Evolutionary conservation across 768 basidiomycete genomes (phyloP).

Genomic region (Rhodotorula babjevae): DNA sequence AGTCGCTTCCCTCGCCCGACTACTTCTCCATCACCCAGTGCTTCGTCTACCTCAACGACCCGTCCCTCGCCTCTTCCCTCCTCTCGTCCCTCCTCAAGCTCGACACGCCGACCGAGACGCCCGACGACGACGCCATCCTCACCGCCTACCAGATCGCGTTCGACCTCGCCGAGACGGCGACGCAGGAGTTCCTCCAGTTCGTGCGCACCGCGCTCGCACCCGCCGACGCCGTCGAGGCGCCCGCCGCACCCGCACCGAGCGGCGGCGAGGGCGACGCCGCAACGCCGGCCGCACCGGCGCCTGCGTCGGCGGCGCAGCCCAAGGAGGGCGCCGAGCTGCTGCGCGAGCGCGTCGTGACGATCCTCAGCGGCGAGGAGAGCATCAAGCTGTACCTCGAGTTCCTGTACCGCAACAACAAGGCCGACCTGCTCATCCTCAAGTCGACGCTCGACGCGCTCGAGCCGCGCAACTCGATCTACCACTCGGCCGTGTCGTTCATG

Average conservation of each 20-base stretch:
- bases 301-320: conserved; percentile 47
- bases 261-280: too few species aligned
- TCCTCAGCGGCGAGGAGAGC: conserved; percentile 84
- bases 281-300: neutral
- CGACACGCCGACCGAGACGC: conserved; percentile 54
- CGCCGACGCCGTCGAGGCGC: conserved; percentile 49
- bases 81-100: conserved; percentile 65
- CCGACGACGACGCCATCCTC: conserved; percentile 53
- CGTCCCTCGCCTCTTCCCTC: conserved; percentile 70
- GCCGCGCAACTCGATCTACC: conserved; percentile 91
- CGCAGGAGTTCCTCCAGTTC: conserved; percentile 82
- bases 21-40: conserved; percentile 79
- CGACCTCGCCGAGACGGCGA: conserved; percentile 87
- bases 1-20: conserved; percentile 60
- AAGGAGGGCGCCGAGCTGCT: conserved; percentile 50
- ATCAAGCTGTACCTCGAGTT: conserved; percentile 93
- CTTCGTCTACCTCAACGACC: conserved; percentile 77
- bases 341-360: conserved; percentile 46
- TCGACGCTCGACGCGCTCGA: conserved; percentile 90
- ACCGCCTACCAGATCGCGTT: conserved; percentile 93
- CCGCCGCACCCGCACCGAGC: neutral
- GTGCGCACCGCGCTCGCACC: conserved; percentile 46
- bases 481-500: conserved; percentile 90
- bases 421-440: conserved; percentile 84
- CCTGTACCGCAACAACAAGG: conserved; percentile 87